Conservation (phyloP, 1,139 yeast genomes). For the Suhomyces maxii region DNA sequence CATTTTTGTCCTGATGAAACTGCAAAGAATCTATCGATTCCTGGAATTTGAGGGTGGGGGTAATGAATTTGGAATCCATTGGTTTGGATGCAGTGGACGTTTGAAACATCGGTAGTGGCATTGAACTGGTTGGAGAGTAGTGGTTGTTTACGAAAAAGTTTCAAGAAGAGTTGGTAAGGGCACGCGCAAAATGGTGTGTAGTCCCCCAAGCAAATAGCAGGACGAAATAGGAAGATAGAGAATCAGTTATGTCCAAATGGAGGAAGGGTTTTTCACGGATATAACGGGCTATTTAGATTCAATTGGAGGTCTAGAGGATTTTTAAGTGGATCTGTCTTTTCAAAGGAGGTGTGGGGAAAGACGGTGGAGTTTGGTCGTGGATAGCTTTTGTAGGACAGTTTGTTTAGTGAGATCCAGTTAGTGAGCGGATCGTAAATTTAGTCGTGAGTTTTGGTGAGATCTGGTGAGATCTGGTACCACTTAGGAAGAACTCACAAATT, state of each 20-base stretch:
- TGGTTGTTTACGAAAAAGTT: constrained; percentile 12
- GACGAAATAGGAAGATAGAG: not conserved
- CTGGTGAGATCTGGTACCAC: too few relatives aligned
- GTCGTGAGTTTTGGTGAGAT: too few relatives aligned
- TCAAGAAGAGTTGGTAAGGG: constrained; percentile 8
- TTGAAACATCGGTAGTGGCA: constrained; percentile 49
- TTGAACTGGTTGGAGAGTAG: constrained; percentile 34
- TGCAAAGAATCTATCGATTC: constrained; percentile 37
- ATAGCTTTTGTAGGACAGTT: too few relatives aligned
- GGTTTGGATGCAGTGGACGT: constrained; percentile 8
- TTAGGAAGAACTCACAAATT: too few relatives aligned
- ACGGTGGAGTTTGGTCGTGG: too few relatives aligned
- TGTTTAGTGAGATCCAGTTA: too few relatives aligned
- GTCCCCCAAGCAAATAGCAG: not conserved
- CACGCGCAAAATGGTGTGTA: constrained; percentile 3
- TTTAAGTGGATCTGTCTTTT: too few relatives aligned
- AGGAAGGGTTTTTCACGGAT: not conserved
- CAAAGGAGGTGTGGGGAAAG: too few relatives aligned
- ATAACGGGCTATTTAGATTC: too few relatives aligned
- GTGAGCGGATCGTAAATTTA: too few relatives aligned
- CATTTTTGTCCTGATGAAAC: constrained; percentile 36
- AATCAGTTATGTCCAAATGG: not conserved
- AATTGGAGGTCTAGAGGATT: too few relatives aligned
- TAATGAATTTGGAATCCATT: constrained; percentile 26
- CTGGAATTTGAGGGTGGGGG: constrained; percentile 37